These are phyloP conservation scores for Mycena polygramma DNA, from an alignment of 768 basidiomycete species.

Conservation along the genomic window DNA sequence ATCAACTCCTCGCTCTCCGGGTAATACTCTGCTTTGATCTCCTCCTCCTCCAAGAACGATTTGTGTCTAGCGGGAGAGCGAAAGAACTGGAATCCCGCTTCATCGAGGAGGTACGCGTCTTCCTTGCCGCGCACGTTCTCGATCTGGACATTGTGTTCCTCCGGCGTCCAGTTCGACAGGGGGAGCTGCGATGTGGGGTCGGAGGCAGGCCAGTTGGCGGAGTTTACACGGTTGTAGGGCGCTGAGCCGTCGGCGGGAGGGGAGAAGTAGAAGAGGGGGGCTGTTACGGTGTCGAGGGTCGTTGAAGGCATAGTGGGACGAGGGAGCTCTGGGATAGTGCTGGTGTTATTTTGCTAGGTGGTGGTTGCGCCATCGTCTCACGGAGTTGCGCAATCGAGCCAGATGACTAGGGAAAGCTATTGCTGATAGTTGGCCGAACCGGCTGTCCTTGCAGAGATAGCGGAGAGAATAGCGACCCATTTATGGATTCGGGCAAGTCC, in stretches of 20 bases:
- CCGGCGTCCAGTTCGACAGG: constrained; percentile 40
- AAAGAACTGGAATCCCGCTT: constrained; percentile 52
- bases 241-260: constrained; percentile 31
- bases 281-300: constrained; percentile 28
- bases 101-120: constrained; percentile 46
- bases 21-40: constrained; percentile 54
- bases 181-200: constrained; percentile 31
- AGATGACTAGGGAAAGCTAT: constrained; percentile 2
- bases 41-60: constrained; percentile 50
- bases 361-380: constrained; percentile 29
- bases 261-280: constrained; percentile 31
- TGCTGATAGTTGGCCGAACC: constrained; percentile 19
- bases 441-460: constrained; percentile 19
- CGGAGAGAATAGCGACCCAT: constrained; percentile 16
- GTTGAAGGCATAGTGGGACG: constrained; percentile 31
- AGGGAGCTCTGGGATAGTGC: constrained; percentile 3
- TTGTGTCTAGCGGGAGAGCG: constrained; percentile 42
- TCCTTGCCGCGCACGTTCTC: constrained; percentile 53
- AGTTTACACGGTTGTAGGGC: constrained; percentile 35
- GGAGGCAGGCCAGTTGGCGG: constrained; percentile 30
- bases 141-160: constrained; percentile 41
- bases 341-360: constrained; percentile 22
- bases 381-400: constrained; percentile 29
- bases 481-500: constrained; percentile 9
- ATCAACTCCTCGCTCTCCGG: constrained; percentile 53